Evolutionary conservation across 208 protist genomes (phyloP).

Genomic region (Crithidia mellificae): DNA sequence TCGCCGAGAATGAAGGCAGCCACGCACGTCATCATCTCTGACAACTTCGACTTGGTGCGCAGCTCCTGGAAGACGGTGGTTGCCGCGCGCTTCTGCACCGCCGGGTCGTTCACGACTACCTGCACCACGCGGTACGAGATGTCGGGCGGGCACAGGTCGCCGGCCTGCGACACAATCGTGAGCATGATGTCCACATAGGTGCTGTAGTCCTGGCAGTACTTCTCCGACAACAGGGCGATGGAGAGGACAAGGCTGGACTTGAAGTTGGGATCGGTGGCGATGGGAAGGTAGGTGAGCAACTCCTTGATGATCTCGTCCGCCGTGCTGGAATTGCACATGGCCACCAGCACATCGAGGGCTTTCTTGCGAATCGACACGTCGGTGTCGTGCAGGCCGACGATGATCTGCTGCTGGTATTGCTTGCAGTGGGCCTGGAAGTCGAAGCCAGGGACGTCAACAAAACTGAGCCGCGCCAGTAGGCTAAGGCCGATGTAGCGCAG

Average conservation of each 20-base stretch:
- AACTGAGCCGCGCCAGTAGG: constrained; percentile 76
- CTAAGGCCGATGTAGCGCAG: constrained; percentile 89
- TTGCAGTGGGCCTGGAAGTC: constrained; percentile 75
- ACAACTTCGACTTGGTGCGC: constrained; percentile 39
- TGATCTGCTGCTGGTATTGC: constrained; percentile 92
- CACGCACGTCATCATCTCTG: constrained; percentile 61
- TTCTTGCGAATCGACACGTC: constrained; percentile 97
- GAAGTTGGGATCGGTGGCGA: constrained; percentile 88
- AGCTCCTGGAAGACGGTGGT: constrained; percentile 65
- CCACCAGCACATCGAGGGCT: constrained; percentile 97
- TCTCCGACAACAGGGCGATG: constrained; percentile 96
- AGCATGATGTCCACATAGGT: constrained; percentile 97
- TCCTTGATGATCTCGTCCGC: constrained; percentile 92
- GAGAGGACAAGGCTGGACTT: constrained; percentile 95
- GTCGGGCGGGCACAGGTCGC: constrained; percentile 94
- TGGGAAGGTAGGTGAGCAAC: constrained; percentile 91
- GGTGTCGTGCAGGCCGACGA: constrained; percentile 92
- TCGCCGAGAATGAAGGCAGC: constrained; percentile 96
- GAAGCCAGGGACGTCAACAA: constrained; percentile 52
- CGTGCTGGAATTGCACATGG: constrained; percentile 95
- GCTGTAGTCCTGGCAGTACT: constrained; percentile 91
- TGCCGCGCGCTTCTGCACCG: constrained; percentile 96
- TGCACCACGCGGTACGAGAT: constrained; percentile 93
- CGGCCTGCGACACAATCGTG: constrained; percentile 94
- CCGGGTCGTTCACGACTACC: constrained; percentile 95